phyloP scores from a whole-genome alignment of 78 protist species.

The Guillardia theta region DNA sequence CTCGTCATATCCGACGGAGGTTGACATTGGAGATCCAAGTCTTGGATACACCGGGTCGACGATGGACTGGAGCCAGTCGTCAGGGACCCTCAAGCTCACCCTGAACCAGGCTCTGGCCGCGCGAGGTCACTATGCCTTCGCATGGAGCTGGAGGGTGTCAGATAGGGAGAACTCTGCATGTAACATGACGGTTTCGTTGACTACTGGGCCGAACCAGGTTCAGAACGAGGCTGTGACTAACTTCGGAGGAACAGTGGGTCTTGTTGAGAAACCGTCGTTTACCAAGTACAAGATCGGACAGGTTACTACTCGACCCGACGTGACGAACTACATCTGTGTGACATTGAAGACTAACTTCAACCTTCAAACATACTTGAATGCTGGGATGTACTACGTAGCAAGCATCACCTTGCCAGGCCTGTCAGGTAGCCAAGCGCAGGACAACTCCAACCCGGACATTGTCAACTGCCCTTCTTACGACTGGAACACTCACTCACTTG shows the following conservation, averaged over 20 bases:
- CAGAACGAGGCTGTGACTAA: not conserved
- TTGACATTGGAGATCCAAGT: not conserved
- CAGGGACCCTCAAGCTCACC: not conserved
- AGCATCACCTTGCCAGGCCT: not conserved
- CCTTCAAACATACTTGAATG: not conserved
- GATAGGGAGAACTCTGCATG: not conserved
- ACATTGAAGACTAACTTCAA: not conserved
- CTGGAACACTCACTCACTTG: too few relatives aligned
- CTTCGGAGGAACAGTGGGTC: not conserved
- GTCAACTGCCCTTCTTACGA: not conserved
- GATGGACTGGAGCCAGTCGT: not conserved
- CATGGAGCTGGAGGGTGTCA: not conserved
- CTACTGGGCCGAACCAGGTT: not conserved
- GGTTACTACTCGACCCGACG: not conserved
- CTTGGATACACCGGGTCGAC: not conserved
- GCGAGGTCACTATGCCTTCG: not conserved
- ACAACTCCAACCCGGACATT: not conserved
- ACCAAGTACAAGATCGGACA: not conserved
- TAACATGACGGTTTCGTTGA: not conserved
- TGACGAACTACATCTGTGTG: not conserved
- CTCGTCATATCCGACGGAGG: not conserved
- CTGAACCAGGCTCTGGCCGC: not conserved
- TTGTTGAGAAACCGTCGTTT: not conserved
- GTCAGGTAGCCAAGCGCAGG: not conserved
- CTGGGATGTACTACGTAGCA: not conserved